Conservation (phyloP, 768 basidiomycete species). For the Piloderma croceum region DNA sequence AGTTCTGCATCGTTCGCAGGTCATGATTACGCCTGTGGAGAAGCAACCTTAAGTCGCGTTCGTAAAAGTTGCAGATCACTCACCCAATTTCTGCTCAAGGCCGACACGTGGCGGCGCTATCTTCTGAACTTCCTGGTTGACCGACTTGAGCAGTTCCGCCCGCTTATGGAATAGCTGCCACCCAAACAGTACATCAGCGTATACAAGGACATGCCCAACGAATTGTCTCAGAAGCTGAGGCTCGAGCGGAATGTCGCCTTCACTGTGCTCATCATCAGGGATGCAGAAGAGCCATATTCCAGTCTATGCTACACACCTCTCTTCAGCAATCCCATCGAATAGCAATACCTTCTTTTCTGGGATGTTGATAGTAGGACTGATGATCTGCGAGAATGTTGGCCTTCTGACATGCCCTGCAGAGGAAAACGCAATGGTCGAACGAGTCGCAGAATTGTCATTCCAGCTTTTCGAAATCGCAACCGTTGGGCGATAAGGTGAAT, state of each 20-base stretch:
- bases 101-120: slow-evolving; percentile 19
- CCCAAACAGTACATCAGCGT: slow-evolving; percentile 68
- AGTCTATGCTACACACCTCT: slow-evolving; percentile 6
- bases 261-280: slow-evolving; percentile 21
- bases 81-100: slow-evolving; percentile 33
- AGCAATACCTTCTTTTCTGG: slow-evolving; percentile 23
- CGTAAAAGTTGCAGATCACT: neutral
- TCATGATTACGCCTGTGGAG: slow-evolving; percentile 39
- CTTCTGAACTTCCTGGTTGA: slow-evolving; percentile 29
- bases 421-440: slow-evolving; percentile 36
- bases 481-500: slow-evolving; percentile 19
- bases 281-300: slow-evolving; percentile 34
- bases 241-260: slow-evolving; percentile 25
- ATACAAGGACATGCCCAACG: slow-evolving; percentile 55
- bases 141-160: slow-evolving; percentile 66
- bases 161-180: slow-evolving; percentile 73
- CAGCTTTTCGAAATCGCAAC: slow-evolving; percentile 46
- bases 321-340: neutral
- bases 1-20: slow-evolving; percentile 41
- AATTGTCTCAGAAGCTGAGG: slow-evolving; percentile 26
- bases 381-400: slow-evolving; percentile 38
- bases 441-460: slow-evolving; percentile 42
- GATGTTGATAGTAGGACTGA: slow-evolving; percentile 23
- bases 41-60: slow-evolving; percentile 6
- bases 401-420: slow-evolving; percentile 37